Percentiles rank a stretch among this genome's conserved stretches.
Conservation (phyloP, 1,139 yeast species). For the Nakaseomyces sp. region DNA sequence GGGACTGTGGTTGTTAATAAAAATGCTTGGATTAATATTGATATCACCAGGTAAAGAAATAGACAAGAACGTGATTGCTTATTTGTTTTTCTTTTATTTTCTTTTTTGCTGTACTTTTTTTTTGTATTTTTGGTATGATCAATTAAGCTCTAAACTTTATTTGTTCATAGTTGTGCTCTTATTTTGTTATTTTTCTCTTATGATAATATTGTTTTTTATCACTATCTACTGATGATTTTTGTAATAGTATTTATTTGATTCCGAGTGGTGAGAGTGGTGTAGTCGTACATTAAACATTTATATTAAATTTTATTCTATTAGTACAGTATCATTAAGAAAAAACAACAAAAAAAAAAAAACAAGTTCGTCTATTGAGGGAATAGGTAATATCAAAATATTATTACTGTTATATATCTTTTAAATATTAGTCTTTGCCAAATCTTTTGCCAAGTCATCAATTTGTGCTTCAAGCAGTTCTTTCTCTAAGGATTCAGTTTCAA, state of each 20-base stretch:
- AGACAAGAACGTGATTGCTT: no score
- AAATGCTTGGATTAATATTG: no score
- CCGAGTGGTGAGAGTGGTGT: no score
- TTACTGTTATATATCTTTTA: background rate
- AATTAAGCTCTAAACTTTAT: background rate
- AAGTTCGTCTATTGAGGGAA: background rate
- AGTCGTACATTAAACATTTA: no score
- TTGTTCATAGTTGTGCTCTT: background rate
- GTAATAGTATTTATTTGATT: no score
- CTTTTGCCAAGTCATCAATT: conserved; percentile 52
- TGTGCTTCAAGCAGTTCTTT: conserved; percentile 42
- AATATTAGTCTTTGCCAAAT: conserved; percentile 47
- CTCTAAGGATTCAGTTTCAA: conserved; percentile 51
- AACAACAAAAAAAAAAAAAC: background rate
- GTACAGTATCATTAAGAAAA: no score
- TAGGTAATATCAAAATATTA: background rate
- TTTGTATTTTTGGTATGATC: background rate
- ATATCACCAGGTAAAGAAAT: no score
- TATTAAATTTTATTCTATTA: no score
- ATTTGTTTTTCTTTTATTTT: background rate
- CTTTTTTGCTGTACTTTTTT: background rate
- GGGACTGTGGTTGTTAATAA: background rate
- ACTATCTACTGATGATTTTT: no score
- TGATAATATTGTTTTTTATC: no score
- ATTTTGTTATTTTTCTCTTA: background rate